Percentiles rank a stretch among this genome's conserved stretches.
Evolutionary conservation across 2,329 filamentous ascomycete species (phyloP).

Genomic region (Ophiostoma pallidulum): DNA sequence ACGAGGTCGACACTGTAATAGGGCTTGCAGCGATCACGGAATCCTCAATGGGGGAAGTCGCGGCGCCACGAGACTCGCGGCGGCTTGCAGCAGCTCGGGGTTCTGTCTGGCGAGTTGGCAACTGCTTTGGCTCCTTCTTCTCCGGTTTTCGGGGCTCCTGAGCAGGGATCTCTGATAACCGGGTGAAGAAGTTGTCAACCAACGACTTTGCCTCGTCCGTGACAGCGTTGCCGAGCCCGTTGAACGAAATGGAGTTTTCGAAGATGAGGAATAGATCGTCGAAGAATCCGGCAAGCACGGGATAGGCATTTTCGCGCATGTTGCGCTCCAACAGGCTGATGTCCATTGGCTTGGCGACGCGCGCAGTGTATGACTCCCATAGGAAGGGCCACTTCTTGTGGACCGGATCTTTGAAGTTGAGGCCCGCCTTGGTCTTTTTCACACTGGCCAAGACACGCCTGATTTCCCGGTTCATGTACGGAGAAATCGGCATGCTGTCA

Average conservation of each 20-base stretch:
- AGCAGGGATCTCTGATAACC: constrained; percentile 34
- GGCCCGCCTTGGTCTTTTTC: constrained; percentile 78
- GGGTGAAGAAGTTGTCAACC: constrained; percentile 45
- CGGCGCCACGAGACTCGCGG: constrained; percentile 24
- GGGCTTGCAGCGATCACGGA: constrained; percentile 5
- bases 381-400: constrained; percentile 65
- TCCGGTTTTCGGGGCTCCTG: constrained; percentile 51
- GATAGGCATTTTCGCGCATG: constrained; percentile 60
- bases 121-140: constrained; percentile 47
- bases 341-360: constrained; percentile 72
- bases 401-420: constrained; percentile 69
- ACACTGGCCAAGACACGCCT: constrained; percentile 59
- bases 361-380: constrained; percentile 61
- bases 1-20: background rate
- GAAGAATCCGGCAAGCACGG: constrained; percentile 61
- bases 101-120: constrained; percentile 37
- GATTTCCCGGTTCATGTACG: constrained; percentile 51
- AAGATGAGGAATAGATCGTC: constrained; percentile 69
- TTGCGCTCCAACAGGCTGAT: constrained; percentile 73
- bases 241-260: constrained; percentile 71
- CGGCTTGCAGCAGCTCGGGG: constrained; percentile 30
- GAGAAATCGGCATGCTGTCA: constrained; percentile 43
- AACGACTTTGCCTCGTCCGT: constrained; percentile 47
- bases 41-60: constrained; percentile 24
- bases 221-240: constrained; percentile 67